Evolutionary conservation across 129 eudicot species (phyloP).

Genomic region (Gnaphalium uliginosum): DNA sequence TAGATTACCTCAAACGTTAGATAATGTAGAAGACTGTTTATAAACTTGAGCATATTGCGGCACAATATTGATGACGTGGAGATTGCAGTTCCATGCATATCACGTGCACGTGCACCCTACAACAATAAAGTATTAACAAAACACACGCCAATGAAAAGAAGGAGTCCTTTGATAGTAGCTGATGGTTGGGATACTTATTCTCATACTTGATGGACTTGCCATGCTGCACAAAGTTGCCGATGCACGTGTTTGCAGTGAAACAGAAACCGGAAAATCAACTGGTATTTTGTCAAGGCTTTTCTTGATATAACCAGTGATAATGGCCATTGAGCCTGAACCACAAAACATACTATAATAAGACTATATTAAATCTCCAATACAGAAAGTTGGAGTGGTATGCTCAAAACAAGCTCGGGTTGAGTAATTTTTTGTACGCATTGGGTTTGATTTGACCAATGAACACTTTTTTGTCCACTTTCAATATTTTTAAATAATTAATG

Average conservation of each 20-base stretch:
- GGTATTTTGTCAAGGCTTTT: constrained; percentile 91
- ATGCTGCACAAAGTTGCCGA: constrained; percentile 94
- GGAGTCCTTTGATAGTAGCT: background rate
- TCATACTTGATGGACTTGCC: constrained; percentile 96
- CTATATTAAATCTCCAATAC: background rate
- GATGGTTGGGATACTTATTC: constrained; percentile 11
- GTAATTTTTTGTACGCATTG: background rate
- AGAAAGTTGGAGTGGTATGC: background rate
- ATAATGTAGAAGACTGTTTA: constrained; percentile 93
- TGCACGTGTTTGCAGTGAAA: constrained; percentile 95
- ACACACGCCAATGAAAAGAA: background rate
- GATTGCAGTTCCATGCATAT: constrained; percentile 86
- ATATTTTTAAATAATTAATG: background rate
- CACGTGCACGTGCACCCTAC: constrained; percentile 88
- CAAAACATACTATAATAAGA: background rate
- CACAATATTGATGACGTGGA: constrained; percentile 90
- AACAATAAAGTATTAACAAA: constrained; percentile 22
- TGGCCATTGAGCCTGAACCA: constrained; percentile 89
- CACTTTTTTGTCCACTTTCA: background rate
- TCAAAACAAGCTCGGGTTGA: background rate
- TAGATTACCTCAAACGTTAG: constrained; percentile 83
- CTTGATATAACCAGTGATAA: constrained; percentile 89
- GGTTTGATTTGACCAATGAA: background rate
- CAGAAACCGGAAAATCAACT: constrained; percentile 78
- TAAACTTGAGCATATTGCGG: constrained; percentile 90